A percentile compares a stretch with the other conserved stretches of the same genome.
Evolutionary conservation across 257 asterid genomes (phyloP).

Genomic region (Mentha longifolia): DNA sequence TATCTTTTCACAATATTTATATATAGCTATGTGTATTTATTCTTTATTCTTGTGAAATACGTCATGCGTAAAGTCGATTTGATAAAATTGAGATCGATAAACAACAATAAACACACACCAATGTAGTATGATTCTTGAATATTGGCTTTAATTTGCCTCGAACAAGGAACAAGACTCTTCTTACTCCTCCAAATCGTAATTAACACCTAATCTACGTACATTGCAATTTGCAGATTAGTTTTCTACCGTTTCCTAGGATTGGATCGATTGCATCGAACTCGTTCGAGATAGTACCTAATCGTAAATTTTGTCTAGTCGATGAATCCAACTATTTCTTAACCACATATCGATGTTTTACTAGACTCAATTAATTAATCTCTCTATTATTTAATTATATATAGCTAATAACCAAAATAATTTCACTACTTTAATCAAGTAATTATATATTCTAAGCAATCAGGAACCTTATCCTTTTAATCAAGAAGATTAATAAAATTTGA

Average conservation of each 20-base stretch:
- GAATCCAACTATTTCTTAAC: constrained; percentile 20
- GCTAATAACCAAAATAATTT: not conserved
- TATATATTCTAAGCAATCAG: constrained; percentile 9
- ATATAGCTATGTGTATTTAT: too few relatives aligned
- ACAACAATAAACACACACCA: constrained; percentile 5
- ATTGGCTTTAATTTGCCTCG: constrained; percentile 28
- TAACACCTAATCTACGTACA: constrained; percentile 28
- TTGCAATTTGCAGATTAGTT: constrained; percentile 10
- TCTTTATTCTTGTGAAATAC: not conserved
- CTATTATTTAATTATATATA: not conserved
- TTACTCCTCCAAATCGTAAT: constrained; percentile 11
- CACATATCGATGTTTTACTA: not conserved
- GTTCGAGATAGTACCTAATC: constrained; percentile 6
- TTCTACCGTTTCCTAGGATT: constrained; percentile 33
- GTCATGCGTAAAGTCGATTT: not conserved
- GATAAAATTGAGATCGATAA: constrained; percentile 13
- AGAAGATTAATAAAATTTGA: not conserved
- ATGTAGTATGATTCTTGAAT: constrained; percentile 22
- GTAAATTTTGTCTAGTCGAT: constrained; percentile 22
- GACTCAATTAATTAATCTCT: not conserved
- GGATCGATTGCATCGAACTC: constrained; percentile 10
- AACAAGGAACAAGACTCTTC: constrained; percentile 34
- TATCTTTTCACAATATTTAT: too few relatives aligned
- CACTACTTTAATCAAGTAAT: not conserved
- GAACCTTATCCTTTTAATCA: constrained; percentile 5